Evolutionary conservation across 2,329 filamentous ascomycete species (phyloP), one percentile per base, ranked within the genome.

Genomic region (Thielaviopsis cerberus): DNA sequence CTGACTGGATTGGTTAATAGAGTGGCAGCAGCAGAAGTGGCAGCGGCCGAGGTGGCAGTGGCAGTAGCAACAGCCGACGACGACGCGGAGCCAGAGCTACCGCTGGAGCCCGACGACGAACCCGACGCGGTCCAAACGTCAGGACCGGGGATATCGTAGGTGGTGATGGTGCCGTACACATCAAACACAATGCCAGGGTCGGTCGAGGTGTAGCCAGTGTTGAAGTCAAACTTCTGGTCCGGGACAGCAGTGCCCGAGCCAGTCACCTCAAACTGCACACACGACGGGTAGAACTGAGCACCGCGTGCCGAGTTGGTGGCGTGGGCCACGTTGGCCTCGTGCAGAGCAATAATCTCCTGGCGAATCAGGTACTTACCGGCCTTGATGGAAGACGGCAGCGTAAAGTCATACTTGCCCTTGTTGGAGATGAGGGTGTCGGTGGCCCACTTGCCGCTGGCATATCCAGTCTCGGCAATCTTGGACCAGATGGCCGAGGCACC

Each of bases 181-280:
- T 77, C 78, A 73, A 81, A 69, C 61, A 72, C 63, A 65, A 84
- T 79, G 60, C 81, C 81, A 13, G 76, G 67, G 66, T 83, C 80
- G 57, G 70, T 68, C 63, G 72, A 69, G 56, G 70, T 79, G 74
- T 83, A 84, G 60, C 79, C 80, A 27, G 68, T 65, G 27, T 74
- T 70, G 65, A 77, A 72, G 65, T 73, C 69, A 57, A 76, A 76
- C 64, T 62, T 63, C 64, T 70, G 61, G 60, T 67, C 64, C 23
- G 75, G 73, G 59, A 70, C 69, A 55, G 70, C 73, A 61, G 75
- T 73, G n/a, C 67, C 67, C 24, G 30, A 51, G 24, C 74, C 74
- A 54, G 65, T 69, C 55, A 78, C 68, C 61, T 73, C 65, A 27
- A 78, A 66, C 65, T 76, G 76, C 56, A 76, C 64, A 63, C 76